Evolutionary conservation across 352 stramenopile genomes (phyloP).

Genomic region (Phytophthora citricola): DNA sequence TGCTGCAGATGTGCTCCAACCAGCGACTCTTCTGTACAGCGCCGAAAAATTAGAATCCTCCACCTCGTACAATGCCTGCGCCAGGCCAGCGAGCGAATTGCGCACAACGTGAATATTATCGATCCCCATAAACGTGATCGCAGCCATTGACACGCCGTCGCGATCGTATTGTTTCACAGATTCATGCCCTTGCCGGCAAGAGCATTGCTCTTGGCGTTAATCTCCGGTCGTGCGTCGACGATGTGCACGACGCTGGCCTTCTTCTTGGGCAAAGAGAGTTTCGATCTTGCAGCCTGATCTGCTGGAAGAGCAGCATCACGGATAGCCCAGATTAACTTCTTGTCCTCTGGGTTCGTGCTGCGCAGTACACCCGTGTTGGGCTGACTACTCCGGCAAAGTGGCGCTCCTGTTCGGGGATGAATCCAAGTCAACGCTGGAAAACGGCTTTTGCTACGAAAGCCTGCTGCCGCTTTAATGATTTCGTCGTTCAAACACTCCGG

Average conservation of each 20-base stretch:
- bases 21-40: slow-evolving; percentile 85
- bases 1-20: slow-evolving; percentile 84
- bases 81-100: slow-evolving; percentile 69
- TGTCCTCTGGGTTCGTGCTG: slow-evolving; percentile 92
- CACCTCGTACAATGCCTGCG: slow-evolving; percentile 82
- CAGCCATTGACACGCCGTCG: slow-evolving; percentile 68
- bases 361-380: slow-evolving; percentile 96
- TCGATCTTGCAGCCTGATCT: slow-evolving; percentile 38
- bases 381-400: slow-evolving; percentile 94
- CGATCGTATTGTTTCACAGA: slow-evolving; percentile 89
- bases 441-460: slow-evolving; percentile 80
- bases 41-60: slow-evolving; percentile 90
- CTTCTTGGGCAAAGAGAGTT: slow-evolving; percentile 62
- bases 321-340: slow-evolving; percentile 90
- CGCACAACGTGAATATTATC: slow-evolving; percentile 90
- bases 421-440: slow-evolving; percentile 92
- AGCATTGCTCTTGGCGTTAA: slow-evolving; percentile 92
- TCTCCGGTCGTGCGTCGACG: slow-evolving; percentile 89
- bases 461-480: slow-evolving; percentile 65
- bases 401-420: slow-evolving; percentile 87
- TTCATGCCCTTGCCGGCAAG: slow-evolving; percentile 91
- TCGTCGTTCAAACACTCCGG: slow-evolving; percentile 69
- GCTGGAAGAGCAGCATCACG: slow-evolving; percentile 76
- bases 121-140: slow-evolving; percentile 90
- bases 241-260: slow-evolving; percentile 86